These are phyloP conservation scores for Artemisia annua DNA, from an alignment of 129 eudicot species.

Conservation along the genomic window DNA sequence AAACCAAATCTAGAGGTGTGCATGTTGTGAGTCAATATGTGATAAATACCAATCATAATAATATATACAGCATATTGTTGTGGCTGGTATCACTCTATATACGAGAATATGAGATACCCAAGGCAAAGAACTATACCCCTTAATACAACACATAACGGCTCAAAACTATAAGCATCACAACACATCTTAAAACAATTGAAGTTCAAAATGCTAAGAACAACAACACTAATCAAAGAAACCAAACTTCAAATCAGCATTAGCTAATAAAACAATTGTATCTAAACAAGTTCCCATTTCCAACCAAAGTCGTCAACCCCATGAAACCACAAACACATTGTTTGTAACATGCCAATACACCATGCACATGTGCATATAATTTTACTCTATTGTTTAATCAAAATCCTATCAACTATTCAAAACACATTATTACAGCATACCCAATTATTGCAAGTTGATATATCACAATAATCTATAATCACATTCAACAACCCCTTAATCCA, in stretches of 20 bases:
- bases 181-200: background rate
- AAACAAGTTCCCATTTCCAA: background rate
- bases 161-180: background rate
- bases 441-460: no score
- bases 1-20: background rate
- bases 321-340: background rate
- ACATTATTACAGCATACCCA: no score
- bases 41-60: background rate
- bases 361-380: no score
- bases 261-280: no score
- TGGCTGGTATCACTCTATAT: background rate
- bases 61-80: background rate
- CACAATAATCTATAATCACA: no score
- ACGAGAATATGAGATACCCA: no score
- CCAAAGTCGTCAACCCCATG: conserved; percentile 4
- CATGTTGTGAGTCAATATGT: background rate
- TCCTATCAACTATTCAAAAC: no score
- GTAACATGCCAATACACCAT: no score
- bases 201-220: conserved; percentile 9
- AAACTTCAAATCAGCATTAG: conserved; percentile 4
- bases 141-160: conserved; percentile 6
- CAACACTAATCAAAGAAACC: background rate
- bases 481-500: no score
- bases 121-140: background rate
- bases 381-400: no score